These are phyloP conservation scores for Jatropha multifida DNA, from an alignment of 441 rosid species.

Conservation along the genomic window DNA sequence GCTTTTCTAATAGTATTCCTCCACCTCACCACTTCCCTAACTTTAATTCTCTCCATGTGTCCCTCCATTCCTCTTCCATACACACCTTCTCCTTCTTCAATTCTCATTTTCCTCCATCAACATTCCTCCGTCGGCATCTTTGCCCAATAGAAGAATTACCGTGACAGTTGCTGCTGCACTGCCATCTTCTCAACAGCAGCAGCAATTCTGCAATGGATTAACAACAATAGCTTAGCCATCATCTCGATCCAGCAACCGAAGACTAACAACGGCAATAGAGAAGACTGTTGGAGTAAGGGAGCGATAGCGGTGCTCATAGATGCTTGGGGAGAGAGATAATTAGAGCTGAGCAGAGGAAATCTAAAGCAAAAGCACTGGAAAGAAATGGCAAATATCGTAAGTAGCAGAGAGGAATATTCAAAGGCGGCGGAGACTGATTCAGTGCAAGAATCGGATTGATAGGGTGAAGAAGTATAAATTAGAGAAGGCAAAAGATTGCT, in stretches of 20 bases:
- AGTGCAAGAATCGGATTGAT: slow-evolving; percentile 96
- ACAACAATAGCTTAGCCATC: slow-evolving; percentile 35
- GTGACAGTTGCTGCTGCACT: slow-evolving; percentile 54
- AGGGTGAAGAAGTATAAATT: slow-evolving; percentile 90
- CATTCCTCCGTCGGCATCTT: slow-evolving; percentile 41
- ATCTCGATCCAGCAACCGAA: slow-evolving; percentile 37
- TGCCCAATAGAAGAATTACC: slow-evolving; percentile 52
- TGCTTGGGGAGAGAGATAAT: slow-evolving; percentile 85
- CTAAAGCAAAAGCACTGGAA: slow-evolving; percentile 97
- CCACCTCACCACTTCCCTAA: slow-evolving; percentile 35
- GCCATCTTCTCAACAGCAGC: slow-evolving; percentile 22
- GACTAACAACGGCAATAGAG: slow-evolving; percentile 47
- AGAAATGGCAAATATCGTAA: slow-evolving; percentile 88
- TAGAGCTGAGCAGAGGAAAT: slow-evolving; percentile 79
- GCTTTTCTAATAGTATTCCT: slow-evolving; percentile 33
- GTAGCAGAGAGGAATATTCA: slow-evolving; percentile 63
- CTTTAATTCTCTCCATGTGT: slow-evolving; percentile 19
- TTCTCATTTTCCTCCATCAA: slow-evolving; percentile 3
- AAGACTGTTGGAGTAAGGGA: slow-evolving; percentile 97
- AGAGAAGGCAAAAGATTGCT: slow-evolving; percentile 76
- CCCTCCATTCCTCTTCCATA: not conserved
- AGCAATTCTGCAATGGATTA: slow-evolving; percentile 27
- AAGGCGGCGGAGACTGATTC: slow-evolving; percentile 88
- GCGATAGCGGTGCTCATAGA: slow-evolving; percentile 88
- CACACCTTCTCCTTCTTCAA: slow-evolving; percentile 29